Conservation (phyloP, 1,284 basidiomycete species). For the Ustilago curta region DNA sequence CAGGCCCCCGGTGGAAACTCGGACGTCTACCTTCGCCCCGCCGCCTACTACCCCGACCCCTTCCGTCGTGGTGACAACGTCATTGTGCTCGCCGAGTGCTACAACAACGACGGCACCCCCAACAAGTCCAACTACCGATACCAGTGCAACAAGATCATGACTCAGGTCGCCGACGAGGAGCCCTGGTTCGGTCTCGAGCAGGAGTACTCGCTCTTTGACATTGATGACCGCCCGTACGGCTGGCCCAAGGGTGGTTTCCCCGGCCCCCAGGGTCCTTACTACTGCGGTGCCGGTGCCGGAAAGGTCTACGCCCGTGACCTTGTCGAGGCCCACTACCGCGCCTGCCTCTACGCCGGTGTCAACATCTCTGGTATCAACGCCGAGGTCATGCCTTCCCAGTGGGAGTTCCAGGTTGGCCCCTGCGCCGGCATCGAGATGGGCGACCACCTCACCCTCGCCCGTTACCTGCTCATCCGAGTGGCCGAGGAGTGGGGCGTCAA, state of each 20-base stretch:
- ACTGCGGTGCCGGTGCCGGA: conserved; percentile 99
- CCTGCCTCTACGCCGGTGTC: conserved; percentile 93
- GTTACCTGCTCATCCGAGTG: conserved; percentile 67
- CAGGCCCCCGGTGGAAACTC: conserved; percentile 83
- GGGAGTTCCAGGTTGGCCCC: conserved; percentile 99
- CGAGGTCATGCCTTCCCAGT: conserved; percentile 99
- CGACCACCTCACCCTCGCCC: conserved; percentile 75
- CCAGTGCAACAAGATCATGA: conserved; percentile 65
- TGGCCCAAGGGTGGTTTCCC: conserved; percentile 96
- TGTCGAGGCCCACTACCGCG: conserved; percentile 97
- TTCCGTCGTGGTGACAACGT: conserved; percentile 90
- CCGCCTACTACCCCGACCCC: conserved; percentile 97
- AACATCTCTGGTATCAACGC: conserved; percentile 99
- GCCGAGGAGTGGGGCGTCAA: conserved; percentile 99
- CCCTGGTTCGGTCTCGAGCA: conserved; percentile 99
- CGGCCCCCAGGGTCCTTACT: conserved; percentile 98
- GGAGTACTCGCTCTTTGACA: conserved; percentile 97
- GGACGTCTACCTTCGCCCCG: conserved; percentile 97
- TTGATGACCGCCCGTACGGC: conserved; percentile 89
- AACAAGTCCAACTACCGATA: conserved; percentile 89
- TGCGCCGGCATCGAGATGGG: conserved; percentile 98
- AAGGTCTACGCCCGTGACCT: conserved; percentile 98
- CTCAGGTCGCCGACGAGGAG: conserved; percentile 67
- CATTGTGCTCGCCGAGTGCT: conserved; percentile 80
- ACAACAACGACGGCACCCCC: conserved; percentile 98